Percentiles rank a stretch among this genome's conserved stretches.
Conservation (phyloP, 345 rosid species). For the Euphorbia peplus region DNA sequence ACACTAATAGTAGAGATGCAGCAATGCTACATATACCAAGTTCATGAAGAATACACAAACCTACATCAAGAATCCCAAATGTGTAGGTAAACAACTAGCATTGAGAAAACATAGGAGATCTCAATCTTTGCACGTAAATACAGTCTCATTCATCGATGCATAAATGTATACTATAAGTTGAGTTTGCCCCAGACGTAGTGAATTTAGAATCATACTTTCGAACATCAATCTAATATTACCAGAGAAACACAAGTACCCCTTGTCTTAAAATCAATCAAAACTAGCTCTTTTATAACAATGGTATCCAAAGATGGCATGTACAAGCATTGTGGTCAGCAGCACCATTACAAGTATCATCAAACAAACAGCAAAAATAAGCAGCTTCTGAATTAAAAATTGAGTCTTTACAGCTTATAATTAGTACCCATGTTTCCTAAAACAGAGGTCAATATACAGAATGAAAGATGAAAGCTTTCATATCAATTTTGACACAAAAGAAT, state of each 20-base stretch:
- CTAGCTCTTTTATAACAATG: neutral
- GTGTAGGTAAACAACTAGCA: neutral
- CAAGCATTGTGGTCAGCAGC: neutral
- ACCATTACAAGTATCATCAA: neutral
- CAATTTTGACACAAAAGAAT: neutral
- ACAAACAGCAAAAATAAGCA: neutral
- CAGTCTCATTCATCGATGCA: neutral
- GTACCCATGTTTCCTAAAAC: neutral
- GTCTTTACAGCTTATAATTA: neutral
- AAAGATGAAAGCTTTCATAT: too few species aligned
- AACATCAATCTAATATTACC: neutral
- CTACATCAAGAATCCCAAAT: neutral
- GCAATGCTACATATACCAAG: neutral
- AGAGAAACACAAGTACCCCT: neutral
- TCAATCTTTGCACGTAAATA: neutral
- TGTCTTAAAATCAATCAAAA: neutral
- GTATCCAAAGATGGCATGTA: neutral
- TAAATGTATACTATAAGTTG: neutral
- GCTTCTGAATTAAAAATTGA: neutral
- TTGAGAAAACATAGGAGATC: neutral
- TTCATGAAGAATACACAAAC: neutral
- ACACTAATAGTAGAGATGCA: neutral
- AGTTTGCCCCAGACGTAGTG: neutral
- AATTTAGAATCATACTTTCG: neutral
- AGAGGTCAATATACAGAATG: neutral